A percentile compares a stretch with the other conserved stretches of the same genome.
phyloP scores from a whole-genome alignment of 805 yeast genomes.

The Candida saitoana region DNA sequence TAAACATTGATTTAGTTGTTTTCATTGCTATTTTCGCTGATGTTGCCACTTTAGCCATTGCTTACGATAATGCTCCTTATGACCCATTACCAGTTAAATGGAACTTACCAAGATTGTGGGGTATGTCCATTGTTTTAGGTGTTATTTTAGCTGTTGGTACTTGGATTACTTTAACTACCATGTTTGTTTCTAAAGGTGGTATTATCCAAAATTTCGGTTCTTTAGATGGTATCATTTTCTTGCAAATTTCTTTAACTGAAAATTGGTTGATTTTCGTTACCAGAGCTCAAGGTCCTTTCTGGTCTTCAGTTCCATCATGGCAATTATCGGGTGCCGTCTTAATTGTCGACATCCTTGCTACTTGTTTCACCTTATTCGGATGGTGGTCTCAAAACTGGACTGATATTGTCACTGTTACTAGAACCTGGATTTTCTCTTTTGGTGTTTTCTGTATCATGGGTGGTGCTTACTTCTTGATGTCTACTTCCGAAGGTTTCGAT shows the following conservation, averaged over 20 bases:
- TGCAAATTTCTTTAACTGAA: slow-evolving; percentile 91
- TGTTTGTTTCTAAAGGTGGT: slow-evolving; percentile 89
- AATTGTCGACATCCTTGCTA: slow-evolving; percentile 84
- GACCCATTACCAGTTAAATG: slow-evolving; percentile 92
- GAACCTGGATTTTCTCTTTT: slow-evolving; percentile 93
- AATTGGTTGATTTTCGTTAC: slow-evolving; percentile 97
- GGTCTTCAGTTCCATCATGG: slow-evolving; percentile 96
- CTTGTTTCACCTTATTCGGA: slow-evolving; percentile 89
- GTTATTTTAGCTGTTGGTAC: slow-evolving; percentile 82
- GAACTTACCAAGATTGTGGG: slow-evolving; percentile 97
- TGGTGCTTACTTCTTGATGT: slow-evolving; percentile 94
- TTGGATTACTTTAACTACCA: slow-evolving; percentile 92
- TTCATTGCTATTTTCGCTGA: slow-evolving; percentile 97
- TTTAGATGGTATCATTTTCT: slow-evolving; percentile 87
- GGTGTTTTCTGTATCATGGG: slow-evolving; percentile 96
- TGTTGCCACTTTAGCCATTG: slow-evolving; percentile 95
- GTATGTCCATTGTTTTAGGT: slow-evolving; percentile 89
- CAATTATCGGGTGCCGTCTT: slow-evolving; percentile 93
- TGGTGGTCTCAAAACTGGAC: slow-evolving; percentile 99
- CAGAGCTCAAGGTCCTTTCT: slow-evolving; percentile 97
- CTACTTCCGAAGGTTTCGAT: slow-evolving; percentile 74
- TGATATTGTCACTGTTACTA: slow-evolving; percentile 89
- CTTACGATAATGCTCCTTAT: slow-evolving; percentile 95
- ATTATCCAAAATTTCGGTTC: slow-evolving; percentile 95
- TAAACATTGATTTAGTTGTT: slow-evolving; percentile 87